Evolutionary conservation across 768 basidiomycete species (phyloP).

Genomic region (Harrya chromipes): DNA sequence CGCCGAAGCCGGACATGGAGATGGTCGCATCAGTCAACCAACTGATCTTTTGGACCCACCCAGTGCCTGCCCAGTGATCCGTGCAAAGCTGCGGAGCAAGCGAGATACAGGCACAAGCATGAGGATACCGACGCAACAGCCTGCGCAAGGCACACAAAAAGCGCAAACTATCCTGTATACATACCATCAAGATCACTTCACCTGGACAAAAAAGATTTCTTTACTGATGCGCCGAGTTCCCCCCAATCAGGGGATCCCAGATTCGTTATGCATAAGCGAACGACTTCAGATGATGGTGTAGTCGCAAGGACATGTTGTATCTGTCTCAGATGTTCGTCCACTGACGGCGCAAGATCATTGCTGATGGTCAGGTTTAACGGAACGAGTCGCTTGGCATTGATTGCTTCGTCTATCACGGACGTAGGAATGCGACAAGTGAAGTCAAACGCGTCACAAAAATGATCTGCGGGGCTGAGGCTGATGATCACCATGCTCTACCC

Average conservation of each 20-base stretch:
- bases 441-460: constrained; percentile 72
- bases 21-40: constrained; percentile 79
- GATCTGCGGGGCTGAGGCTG: constrained; percentile 45
- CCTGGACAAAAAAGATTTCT: constrained; percentile 8
- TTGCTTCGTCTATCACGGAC: constrained; percentile 44
- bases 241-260: constrained; percentile 72
- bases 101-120: constrained; percentile 64
- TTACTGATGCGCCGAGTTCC: constrained; percentile 54
- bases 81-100: constrained; percentile 62
- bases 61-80: constrained; percentile 56
- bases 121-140: constrained; percentile 53
- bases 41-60: constrained; percentile 75
- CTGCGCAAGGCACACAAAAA: constrained; percentile 71
- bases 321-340: constrained; percentile 26
- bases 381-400: constrained; percentile 37
- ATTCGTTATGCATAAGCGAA: constrained; percentile 60
- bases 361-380: constrained; percentile 22
- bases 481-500: constrained; percentile 9
- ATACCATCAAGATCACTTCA: constrained; percentile 4
- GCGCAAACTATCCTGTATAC: constrained; percentile 56
- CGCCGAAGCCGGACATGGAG: constrained; percentile 73
- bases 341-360: constrained; percentile 18
- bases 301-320: constrained; percentile 29
- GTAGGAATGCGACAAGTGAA: constrained; percentile 60
- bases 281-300: constrained; percentile 33